These are phyloP conservation scores for Pyrrhoderma lamaoense DNA, from an alignment of 1,284 basidiomycete genomes.

Conservation along the genomic window DNA sequence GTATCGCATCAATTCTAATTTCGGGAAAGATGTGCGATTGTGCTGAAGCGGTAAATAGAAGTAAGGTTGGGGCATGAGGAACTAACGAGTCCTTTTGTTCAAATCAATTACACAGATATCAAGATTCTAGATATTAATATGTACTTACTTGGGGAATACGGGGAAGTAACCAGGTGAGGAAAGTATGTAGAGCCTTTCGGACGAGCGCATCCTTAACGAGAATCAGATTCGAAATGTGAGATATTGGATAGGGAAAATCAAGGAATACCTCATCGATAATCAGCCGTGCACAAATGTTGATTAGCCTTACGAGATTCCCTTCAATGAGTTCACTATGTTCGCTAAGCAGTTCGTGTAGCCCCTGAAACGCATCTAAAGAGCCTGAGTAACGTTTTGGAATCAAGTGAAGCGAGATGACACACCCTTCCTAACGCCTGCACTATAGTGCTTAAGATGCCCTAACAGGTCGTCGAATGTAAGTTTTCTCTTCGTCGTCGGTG, in stretches of 20 bases:
- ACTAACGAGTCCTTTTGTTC: conserved; percentile 49
- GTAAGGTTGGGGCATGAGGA: conserved; percentile 66
- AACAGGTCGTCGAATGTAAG: conserved; percentile 77
- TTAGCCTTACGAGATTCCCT: conserved; percentile 52
- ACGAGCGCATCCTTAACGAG: conserved; percentile 51
- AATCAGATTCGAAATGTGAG: background rate
- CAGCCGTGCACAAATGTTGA: conserved; percentile 63
- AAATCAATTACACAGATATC: conserved; percentile 9
- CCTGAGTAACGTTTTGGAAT: background rate
- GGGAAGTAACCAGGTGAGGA: conserved; percentile 69
- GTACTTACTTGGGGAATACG: conserved; percentile 49
- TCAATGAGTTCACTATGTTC: conserved; percentile 53
- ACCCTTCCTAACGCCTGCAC: conserved; percentile 68
- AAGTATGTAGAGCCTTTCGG: conserved; percentile 50
- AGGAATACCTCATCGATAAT: conserved; percentile 66
- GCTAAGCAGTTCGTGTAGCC: conserved; percentile 75
- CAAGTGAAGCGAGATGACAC: conserved; percentile 9
- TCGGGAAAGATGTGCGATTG: conserved; percentile 95
- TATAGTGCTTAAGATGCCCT: conserved; percentile 80
- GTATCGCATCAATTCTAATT: conserved; percentile 85
- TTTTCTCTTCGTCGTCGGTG: conserved; percentile 70
- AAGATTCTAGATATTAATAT: background rate
- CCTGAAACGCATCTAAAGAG: conserved; percentile 69
- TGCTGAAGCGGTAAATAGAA: conserved; percentile 85
- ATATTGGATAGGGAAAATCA: background rate